These are phyloP conservation scores for Botrytis byssoidea DNA, from an alignment of 2,329 filamentous ascomycete species.

Conservation along the genomic window DNA sequence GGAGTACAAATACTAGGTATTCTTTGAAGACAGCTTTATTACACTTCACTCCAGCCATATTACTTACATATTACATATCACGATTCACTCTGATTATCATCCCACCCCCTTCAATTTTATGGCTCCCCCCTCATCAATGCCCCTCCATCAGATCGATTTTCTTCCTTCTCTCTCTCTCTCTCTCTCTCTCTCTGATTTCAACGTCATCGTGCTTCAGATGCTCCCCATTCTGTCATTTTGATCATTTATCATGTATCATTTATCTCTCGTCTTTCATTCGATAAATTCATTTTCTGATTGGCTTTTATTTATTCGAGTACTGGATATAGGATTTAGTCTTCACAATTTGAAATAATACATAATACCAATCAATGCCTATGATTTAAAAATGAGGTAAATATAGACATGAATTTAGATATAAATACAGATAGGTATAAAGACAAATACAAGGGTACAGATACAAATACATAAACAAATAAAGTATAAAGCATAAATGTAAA, in stretches of 20 bases:
- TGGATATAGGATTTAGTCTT: background rate
- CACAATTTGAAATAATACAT: too few relatives aligned
- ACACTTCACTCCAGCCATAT: background rate
- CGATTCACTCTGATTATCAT: background rate
- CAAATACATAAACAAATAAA: background rate
- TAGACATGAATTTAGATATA: background rate
- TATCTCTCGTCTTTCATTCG: background rate
- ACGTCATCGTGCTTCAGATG: conserved; percentile 12
- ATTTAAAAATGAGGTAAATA: too few relatives aligned
- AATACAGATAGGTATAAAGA: background rate
- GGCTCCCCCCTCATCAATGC: background rate
- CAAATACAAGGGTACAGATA: background rate
- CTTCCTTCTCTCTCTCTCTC: too few relatives aligned
- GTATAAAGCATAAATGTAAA: background rate
- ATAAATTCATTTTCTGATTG: background rate
- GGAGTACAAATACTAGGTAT: too few relatives aligned
- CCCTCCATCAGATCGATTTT: background rate
- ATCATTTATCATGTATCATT: background rate
- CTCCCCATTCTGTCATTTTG: background rate
- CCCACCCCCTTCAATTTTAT: too few relatives aligned
- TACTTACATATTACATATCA: background rate
- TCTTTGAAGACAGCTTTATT: too few relatives aligned
- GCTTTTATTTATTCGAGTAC: background rate
- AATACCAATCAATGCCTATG: too few relatives aligned
- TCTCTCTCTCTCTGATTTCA: background rate